Conservation (phyloP, 129 eudicot species). For the Heracleum sosnowskyi region DNA sequence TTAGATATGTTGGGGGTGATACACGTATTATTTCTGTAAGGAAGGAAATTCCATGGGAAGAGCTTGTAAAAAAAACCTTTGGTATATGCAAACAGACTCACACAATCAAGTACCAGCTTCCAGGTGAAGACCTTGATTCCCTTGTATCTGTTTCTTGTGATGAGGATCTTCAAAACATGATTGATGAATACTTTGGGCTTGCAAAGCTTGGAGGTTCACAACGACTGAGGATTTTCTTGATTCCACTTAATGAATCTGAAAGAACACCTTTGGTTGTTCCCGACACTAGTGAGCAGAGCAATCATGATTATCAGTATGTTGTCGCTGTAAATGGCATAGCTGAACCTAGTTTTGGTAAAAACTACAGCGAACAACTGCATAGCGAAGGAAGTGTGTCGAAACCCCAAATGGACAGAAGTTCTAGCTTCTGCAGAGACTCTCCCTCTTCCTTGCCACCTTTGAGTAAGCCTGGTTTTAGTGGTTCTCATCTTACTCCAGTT, state of each 20-base stretch:
- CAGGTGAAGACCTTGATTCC: slow-evolving; percentile 93
- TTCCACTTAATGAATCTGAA: slow-evolving; percentile 62
- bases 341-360: slow-evolving; percentile 28
- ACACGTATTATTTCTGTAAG: slow-evolving; percentile 66
- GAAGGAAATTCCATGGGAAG: slow-evolving; percentile 53
- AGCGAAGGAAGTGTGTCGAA: slow-evolving; percentile 23
- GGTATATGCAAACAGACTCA: slow-evolving; percentile 65
- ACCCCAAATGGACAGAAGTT: slow-evolving; percentile 25
- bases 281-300: slow-evolving; percentile 29
- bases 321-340: slow-evolving; percentile 69
- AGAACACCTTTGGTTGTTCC: slow-evolving; percentile 23
- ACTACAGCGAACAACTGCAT: slow-evolving; percentile 21
- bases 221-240: slow-evolving; percentile 66
- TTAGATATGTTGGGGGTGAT: slow-evolving; percentile 93
- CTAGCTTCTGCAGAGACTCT: slow-evolving; percentile 26
- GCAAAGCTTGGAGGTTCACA: slow-evolving; percentile 50
- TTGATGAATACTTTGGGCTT: slow-evolving; percentile 67
- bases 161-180: slow-evolving; percentile 93
- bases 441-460: slow-evolving; percentile 21
- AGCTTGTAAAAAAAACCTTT: slow-evolving; percentile 42
- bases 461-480: slow-evolving; percentile 21
- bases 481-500: slow-evolving; percentile 16
- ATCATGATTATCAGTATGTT: slow-evolving; percentile 66
- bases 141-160: slow-evolving; percentile 81
- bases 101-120: slow-evolving; percentile 81